phyloP scores from a whole-genome alignment of 805 yeast genomes.

The Cyberlindnera maritima region DNA sequence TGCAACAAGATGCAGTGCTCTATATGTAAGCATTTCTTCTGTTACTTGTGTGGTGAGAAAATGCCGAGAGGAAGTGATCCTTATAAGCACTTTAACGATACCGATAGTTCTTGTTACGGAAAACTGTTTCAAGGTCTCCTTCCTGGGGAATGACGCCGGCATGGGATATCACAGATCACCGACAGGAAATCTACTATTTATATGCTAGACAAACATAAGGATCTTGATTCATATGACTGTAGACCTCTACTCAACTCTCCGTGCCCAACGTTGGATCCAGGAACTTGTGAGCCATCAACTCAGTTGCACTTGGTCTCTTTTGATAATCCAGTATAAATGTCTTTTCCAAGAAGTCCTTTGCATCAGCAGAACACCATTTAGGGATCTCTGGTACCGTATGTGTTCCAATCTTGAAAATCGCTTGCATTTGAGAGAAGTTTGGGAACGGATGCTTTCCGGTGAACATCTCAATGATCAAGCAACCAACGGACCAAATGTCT shows the following conservation, averaged over 20 bases:
- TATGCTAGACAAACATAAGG: no score
- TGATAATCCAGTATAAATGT: slow-evolving; percentile 76
- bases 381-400: slow-evolving; percentile 81
- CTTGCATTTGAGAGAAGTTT: slow-evolving; percentile 93
- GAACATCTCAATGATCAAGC: slow-evolving; percentile 90
- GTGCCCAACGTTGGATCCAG: slow-evolving; percentile 26
- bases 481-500: slow-evolving; percentile 97
- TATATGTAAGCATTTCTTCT: slow-evolving; percentile 46
- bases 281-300: slow-evolving; percentile 65
- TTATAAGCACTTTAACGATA: slow-evolving; percentile 50
- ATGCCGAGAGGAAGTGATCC: slow-evolving; percentile 38
- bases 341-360: slow-evolving; percentile 58
- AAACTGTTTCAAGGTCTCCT: slow-evolving; percentile 52
- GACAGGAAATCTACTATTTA: no score
- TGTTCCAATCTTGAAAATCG: slow-evolving; percentile 90
- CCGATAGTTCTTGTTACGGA: slow-evolving; percentile 43
- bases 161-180: no score
- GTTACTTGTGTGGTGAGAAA: slow-evolving; percentile 54
- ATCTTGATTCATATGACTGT: no score
- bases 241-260: slow-evolving; percentile 3
- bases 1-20: slow-evolving; percentile 63
- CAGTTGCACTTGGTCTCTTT: slow-evolving; percentile 71
- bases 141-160: no score
- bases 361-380: slow-evolving; percentile 62
- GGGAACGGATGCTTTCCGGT: slow-evolving; percentile 98